Conservation (phyloP, 768 basidiomycete genomes). For the Mycena crocata region DNA sequence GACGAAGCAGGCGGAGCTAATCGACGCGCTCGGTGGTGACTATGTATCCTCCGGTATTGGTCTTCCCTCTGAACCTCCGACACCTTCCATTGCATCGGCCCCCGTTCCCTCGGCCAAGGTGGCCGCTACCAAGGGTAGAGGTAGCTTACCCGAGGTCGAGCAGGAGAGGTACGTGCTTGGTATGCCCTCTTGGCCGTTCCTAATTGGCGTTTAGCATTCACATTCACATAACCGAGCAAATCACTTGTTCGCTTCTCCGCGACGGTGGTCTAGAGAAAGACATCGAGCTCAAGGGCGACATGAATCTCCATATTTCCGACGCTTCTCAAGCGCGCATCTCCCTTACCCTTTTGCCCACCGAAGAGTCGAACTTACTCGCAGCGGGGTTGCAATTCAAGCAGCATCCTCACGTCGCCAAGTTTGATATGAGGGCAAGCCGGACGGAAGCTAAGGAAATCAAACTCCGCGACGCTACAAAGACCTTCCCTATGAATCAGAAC, state of each 20-base stretch:
- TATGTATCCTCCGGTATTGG: slow-evolving; percentile 52
- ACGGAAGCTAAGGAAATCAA: slow-evolving; percentile 31
- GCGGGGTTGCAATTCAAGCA: slow-evolving; percentile 92
- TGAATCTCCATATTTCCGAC: slow-evolving; percentile 91
- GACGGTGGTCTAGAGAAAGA: slow-evolving; percentile 88
- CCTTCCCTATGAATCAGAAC: slow-evolving; percentile 90
- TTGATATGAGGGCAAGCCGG: slow-evolving; percentile 47
- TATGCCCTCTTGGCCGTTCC: neutral
- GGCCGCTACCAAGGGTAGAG: slow-evolving; percentile 55
- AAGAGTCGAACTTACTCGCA: slow-evolving; percentile 56
- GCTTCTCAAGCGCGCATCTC: slow-evolving; percentile 77
- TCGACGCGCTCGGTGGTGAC: slow-evolving; percentile 90
- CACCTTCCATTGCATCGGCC: slow-evolving; percentile 35
- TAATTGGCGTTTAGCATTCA: slow-evolving; percentile 71
- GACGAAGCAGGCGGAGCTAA: slow-evolving; percentile 86
- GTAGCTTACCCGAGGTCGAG: slow-evolving; percentile 79
- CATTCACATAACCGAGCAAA: slow-evolving; percentile 83
- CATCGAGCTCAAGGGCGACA: slow-evolving; percentile 94
- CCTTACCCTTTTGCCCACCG: slow-evolving; percentile 69
- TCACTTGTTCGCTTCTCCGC: slow-evolving; percentile 84
- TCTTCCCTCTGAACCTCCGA: slow-evolving; percentile 55
- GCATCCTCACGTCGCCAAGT: slow-evolving; percentile 94
- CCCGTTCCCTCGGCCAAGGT: slow-evolving; percentile 39
- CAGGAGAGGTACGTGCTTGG: slow-evolving; percentile 71
- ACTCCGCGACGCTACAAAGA: slow-evolving; percentile 68